Percentiles rank a stretch among this genome's conserved stretches.
Evolutionary conservation across 2,329 filamentous ascomycete genomes (phyloP).

Genomic region (Fusarium veterinarium): DNA sequence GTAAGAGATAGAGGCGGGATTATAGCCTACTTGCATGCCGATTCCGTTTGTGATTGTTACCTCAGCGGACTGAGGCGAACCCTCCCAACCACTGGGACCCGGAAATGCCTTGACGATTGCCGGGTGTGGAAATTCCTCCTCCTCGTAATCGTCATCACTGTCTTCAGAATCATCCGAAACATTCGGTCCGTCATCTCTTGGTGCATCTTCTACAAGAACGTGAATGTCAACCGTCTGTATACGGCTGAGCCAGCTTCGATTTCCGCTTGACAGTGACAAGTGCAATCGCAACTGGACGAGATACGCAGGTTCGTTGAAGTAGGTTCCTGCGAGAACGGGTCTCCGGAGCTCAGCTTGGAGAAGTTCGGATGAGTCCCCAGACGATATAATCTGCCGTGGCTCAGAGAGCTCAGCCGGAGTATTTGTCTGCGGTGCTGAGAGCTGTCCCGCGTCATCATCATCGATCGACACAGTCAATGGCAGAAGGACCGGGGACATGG

Average conservation of each 20-base stretch:
- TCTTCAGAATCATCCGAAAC: neutral
- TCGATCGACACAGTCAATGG: neutral
- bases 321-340: neutral
- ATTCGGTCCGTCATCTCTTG: neutral
- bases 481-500: neutral
- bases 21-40: neutral
- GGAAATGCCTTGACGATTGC: neutral
- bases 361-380: neutral
- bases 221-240: neutral
- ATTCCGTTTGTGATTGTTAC: neutral
- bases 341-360: neutral
- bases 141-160: neutral
- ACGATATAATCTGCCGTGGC: neutral
- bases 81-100: neutral
- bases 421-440: neutral
- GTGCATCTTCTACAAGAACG: neutral
- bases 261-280: neutral
- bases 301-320: neutral
- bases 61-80: neutral
- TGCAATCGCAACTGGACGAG: neutral
- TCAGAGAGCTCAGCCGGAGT: neutral
- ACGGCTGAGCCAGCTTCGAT: neutral
- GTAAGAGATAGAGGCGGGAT: neutral
- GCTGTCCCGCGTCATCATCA: neutral
- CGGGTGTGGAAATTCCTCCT: neutral